Base-by-base conservation (phyloP, 1,284 basidiomycete species). In the Ustilago bromivora region DNA sequence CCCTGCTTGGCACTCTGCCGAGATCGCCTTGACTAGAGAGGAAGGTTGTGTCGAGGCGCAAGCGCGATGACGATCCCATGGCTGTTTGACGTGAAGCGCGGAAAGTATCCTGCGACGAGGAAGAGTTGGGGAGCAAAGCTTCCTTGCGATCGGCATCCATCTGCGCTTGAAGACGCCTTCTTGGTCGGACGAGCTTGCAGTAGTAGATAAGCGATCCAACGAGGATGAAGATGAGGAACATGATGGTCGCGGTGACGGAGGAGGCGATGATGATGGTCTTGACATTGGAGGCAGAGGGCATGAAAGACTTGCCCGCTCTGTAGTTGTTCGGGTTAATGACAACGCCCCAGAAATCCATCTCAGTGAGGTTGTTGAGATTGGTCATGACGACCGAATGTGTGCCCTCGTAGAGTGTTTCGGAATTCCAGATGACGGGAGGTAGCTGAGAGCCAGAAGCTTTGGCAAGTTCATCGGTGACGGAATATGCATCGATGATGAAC, bases 291-390 rank as follows among this genome's bases (percentile, higher is more conserved):
- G 35, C 23, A 23, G 55, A 5, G 23, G 53, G 55, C 35, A 57
- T 32, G 60, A 73, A 76, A 2, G 71, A 70, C 23, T 60, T 71
- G 47, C 71, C 71, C 8, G 66, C 52, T 28, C 17, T 57, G 66
- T 72, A 76, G 53, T 76, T 71, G 66, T 73, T 66, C 6, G 71
- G 70, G 57, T 73, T 73, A 58, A 76, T 69, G 58, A 76, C 71
- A 43, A 69, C 62, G 31, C 66, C 70, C 70, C 71, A 76, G 36
- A 76, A 76, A 38, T 73, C 34, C 62, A 76, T 65, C 58, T 73
- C 46, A 31, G 70, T 36, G 40, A 52, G 10, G 47, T 69, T 58
- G 57, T 71, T 57, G 41, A 71, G 56, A 49, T 76, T 76, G 68
- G 43, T 67, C 57, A 76, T 76, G 47, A 65, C 52, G 54, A 76